phyloP scores from a whole-genome alignment of 331 rosid genomes.

The Arachis monticola region DNA sequence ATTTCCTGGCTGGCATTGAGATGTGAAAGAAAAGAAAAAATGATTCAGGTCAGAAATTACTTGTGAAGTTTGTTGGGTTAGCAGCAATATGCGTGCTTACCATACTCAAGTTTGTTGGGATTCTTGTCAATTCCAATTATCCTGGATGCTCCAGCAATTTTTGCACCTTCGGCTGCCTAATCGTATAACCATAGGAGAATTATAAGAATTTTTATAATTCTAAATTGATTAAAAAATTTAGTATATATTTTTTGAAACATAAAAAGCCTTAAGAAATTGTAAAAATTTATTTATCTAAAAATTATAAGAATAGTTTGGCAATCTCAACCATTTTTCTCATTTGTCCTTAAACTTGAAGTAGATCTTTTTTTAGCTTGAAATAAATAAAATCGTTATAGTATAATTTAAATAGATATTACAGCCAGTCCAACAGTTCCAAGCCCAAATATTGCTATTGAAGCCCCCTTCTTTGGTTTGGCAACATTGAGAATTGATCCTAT shows the following conservation, averaged over 20 bases:
- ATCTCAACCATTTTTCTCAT: too few relatives aligned
- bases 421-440: conserved; percentile 50
- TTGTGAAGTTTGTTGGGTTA: too few relatives aligned
- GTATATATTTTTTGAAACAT: too few relatives aligned
- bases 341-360: background rate
- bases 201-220: too few relatives aligned
- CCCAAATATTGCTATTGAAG: conserved; percentile 44
- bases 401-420: conserved; percentile 8
- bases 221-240: too few relatives aligned
- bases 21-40: background rate
- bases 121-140: conserved; percentile 52
- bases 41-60: background rate
- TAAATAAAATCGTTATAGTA: background rate
- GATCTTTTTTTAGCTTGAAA: background rate
- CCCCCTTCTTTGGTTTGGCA: conserved; percentile 46
- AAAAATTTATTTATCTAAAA: too few relatives aligned
- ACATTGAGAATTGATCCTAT: conserved; percentile 47
- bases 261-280: too few relatives aligned
- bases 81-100: conserved; percentile 6
- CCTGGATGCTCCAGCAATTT: conserved; percentile 52
- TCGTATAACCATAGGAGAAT: background rate
- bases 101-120: conserved; percentile 35
- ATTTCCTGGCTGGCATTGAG: conserved; percentile 42
- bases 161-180: conserved; percentile 58
- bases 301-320: too few relatives aligned